These are phyloP conservation scores for Paramyrothecium sp. DNA, from an alignment of 2,329 filamentous ascomycete species.

Conservation along the genomic window DNA sequence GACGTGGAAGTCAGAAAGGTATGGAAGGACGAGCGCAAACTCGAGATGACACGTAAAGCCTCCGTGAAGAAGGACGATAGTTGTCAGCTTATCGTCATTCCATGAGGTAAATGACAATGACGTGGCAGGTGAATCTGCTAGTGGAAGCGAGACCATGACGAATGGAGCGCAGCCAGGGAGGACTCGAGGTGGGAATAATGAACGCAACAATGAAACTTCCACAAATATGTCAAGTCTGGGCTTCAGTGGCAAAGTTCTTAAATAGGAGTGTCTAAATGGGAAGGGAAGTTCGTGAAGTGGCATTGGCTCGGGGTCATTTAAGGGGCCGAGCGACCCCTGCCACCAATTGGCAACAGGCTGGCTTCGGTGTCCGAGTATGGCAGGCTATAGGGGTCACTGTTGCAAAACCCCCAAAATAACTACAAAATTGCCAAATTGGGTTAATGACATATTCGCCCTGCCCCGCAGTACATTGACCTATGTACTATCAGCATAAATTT, in stretches of 20 bases:
- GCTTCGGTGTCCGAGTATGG: background rate
- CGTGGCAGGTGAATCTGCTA: background rate
- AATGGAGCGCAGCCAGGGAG: background rate
- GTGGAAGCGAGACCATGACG: background rate
- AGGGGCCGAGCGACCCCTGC: background rate
- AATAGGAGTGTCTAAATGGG: background rate
- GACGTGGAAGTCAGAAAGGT: slow-evolving; percentile 35
- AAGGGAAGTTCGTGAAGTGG: background rate
- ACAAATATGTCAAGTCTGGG: background rate
- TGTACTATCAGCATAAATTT: too few relatives aligned
- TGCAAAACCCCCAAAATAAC: too few relatives aligned
- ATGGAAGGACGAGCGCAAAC: slow-evolving; percentile 29
- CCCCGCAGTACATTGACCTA: too few relatives aligned
- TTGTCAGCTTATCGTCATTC: slow-evolving; percentile 24
- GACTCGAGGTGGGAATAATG: background rate
- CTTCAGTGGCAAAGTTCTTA: background rate
- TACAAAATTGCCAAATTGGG: too few relatives aligned
- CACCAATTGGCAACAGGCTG: background rate
- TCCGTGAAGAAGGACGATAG: slow-evolving; percentile 29
- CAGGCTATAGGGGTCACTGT: too few relatives aligned
- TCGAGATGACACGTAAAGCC: slow-evolving; percentile 31
- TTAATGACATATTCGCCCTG: too few relatives aligned
- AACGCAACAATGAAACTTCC: background rate
- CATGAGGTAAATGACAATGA: background rate
- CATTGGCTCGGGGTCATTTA: background rate